Conservation (phyloP, 768 basidiomycete genomes). For the Phlegmacium glaucopus region DNA sequence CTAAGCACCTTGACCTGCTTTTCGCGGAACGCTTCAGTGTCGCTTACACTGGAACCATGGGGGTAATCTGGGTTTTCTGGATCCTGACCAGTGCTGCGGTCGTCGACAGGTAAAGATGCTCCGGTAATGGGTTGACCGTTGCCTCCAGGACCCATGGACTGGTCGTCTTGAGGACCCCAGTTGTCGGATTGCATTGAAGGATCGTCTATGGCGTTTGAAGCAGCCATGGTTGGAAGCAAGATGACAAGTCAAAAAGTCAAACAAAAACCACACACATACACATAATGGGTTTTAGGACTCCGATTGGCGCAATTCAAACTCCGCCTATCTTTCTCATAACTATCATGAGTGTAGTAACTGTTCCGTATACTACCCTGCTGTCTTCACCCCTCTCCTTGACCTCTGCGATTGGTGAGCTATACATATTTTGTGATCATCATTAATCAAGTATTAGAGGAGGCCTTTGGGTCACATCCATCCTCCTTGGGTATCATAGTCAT, state of each 20-base stretch:
- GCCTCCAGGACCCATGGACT: constrained; percentile 38
- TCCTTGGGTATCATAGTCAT: constrained; percentile 82
- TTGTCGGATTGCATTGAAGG: constrained; percentile 35
- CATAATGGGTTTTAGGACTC: too few species aligned
- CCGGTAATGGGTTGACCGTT: constrained; percentile 43
- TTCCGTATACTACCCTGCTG: constrained; percentile 26
- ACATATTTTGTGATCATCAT: constrained; percentile 1
- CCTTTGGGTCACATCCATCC: constrained; percentile 76
- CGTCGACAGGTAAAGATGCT: constrained; percentile 45
- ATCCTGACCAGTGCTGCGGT: constrained; percentile 42
- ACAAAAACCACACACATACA: constrained; percentile 14
- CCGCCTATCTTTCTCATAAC: too few species aligned
- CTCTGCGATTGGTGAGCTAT: constrained; percentile 54
- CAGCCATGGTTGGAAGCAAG: constrained; percentile 27
- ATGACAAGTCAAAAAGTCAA: constrained; percentile 14
- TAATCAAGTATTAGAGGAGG: constrained; percentile 48
- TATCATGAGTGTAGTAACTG: too few species aligned
- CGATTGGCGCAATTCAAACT: too few species aligned
- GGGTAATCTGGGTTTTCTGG: constrained; percentile 49
- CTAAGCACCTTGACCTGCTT: constrained; percentile 89
- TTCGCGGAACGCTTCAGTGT: constrained; percentile 56
- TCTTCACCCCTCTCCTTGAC: constrained; percentile 22
- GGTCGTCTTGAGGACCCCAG: constrained; percentile 52
- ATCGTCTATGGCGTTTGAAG: constrained; percentile 29
- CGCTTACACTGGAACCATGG: constrained; percentile 48